Conservation (phyloP, 495 filamentous ascomycete genomes). For the Neurospora terricola region DNA sequence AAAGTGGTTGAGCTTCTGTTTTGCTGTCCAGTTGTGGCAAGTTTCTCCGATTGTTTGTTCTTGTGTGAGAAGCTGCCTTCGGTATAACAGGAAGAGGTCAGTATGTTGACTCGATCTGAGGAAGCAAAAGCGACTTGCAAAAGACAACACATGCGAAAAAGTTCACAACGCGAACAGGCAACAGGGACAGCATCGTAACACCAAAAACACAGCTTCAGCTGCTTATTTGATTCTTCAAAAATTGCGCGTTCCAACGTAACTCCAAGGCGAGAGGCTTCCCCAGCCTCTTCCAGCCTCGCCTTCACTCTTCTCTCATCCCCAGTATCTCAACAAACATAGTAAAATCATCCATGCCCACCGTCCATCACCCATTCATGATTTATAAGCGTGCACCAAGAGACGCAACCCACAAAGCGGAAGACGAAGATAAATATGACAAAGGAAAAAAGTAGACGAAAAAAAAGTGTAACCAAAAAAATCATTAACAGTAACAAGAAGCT, state of each 20-base stretch:
- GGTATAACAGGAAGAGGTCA: neutral
- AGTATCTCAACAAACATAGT: neutral
- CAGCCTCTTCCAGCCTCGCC: neutral
- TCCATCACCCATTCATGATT: neutral
- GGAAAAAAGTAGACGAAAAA: neutral
- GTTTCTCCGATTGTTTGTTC: neutral
- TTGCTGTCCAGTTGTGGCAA: neutral
- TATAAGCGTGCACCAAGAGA: neutral
- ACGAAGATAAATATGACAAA: neutral
- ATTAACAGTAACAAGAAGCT: neutral
- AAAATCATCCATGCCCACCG: neutral
- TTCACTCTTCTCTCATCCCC: neutral
- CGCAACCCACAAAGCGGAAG: neutral
- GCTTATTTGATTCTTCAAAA: neutral
- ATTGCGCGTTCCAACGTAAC: neutral
- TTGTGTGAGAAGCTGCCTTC: neutral
- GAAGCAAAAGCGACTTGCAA: neutral
- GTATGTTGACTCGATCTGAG: neutral
- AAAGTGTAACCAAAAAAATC: neutral
- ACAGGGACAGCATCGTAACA: neutral
- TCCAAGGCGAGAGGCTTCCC: neutral
- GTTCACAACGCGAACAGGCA: neutral
- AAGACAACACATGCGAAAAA: neutral
- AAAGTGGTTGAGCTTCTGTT: neutral
- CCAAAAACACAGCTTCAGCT: neutral